These are phyloP conservation scores for Dendrocalamus latiflorus DNA, from an alignment of 202 grass and related monocot genomes.

Conservation along the genomic window DNA sequence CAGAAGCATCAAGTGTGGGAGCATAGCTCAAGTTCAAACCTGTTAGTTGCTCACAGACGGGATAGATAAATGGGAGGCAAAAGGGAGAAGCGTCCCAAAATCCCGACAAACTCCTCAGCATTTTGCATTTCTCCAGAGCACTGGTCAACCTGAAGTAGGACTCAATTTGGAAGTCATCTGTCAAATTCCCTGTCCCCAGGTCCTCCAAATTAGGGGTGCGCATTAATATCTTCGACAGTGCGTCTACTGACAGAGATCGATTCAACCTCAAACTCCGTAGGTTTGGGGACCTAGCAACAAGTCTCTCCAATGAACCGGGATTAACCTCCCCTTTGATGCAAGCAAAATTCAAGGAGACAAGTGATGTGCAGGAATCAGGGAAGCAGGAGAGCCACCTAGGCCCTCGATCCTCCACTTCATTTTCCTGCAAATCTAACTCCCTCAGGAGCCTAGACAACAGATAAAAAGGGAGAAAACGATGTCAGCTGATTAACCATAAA, in stretches of 20 bases:
- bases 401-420: conserved; percentile 94
- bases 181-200: conserved; percentile 75
- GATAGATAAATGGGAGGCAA: conserved; percentile 64
- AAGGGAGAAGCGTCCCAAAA: conserved; percentile 82
- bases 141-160: conserved; percentile 41
- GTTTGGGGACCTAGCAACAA: conserved; percentile 75
- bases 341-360: conserved; percentile 88
- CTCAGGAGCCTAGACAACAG: conserved; percentile 61
- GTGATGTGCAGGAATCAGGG: conserved; percentile 74
- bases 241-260: conserved; percentile 62
- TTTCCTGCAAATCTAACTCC: conserved; percentile 99
- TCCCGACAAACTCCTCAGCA: conserved; percentile 78
- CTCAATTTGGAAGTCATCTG: conserved; percentile 54
- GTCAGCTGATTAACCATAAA: no score
- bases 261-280: conserved; percentile 82
- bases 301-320: conserved; percentile 58
- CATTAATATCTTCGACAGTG: conserved; percentile 60
- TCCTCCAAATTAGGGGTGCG: conserved; percentile 71
- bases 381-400: conserved; percentile 87
- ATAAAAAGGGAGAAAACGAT: no score
- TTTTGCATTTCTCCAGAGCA: conserved; percentile 73
- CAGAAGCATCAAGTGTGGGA: no score
- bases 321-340: conserved; percentile 95
- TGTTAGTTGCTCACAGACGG: conserved; percentile 61
- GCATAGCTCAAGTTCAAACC: conserved; percentile 86